Percentiles rank a stretch among this genome's conserved stretches.
phyloP scores from a whole-genome alignment of 2,329 filamentous ascomycete species.

The Aureobasidium sp. region DNA sequence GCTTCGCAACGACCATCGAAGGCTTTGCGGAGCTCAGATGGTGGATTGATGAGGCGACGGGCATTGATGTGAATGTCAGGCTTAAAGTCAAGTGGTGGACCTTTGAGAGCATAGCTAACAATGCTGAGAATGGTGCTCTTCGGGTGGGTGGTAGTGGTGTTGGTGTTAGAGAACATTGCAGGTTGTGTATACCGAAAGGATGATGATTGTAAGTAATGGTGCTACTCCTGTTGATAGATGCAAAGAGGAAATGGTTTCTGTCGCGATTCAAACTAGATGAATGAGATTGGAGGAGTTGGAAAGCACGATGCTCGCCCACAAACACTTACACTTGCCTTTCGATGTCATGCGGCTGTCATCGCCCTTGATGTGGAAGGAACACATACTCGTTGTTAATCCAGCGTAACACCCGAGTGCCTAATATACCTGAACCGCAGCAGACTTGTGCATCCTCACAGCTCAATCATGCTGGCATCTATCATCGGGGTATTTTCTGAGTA shows the following conservation, averaged over 20 bases:
- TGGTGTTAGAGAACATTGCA: neutral
- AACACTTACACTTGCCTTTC: neutral
- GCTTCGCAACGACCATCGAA: constrained; percentile 1
- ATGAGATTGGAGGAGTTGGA: neutral
- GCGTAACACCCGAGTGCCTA: neutral
- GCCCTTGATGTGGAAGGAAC: neutral
- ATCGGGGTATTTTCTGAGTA: neutral
- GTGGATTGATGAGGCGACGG: neutral
- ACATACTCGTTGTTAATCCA: no score
- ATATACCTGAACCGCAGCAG: neutral
- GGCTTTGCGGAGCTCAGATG: neutral
- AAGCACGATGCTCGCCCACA: neutral
- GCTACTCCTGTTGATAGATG: neutral
- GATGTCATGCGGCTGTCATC: neutral
- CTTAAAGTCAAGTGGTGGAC: neutral
- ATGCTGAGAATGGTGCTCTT: neutral
- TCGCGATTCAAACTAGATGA: neutral
- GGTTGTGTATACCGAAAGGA: neutral
- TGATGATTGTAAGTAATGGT: neutral
- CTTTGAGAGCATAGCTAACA: neutral
- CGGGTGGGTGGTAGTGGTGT: neutral
- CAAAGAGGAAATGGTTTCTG: neutral
- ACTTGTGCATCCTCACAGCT: neutral
- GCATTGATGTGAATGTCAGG: neutral
- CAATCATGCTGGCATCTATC: neutral